Conservation (phyloP, 2,329 filamentous ascomycete species). For the Aspergillus proliferans region DNA sequence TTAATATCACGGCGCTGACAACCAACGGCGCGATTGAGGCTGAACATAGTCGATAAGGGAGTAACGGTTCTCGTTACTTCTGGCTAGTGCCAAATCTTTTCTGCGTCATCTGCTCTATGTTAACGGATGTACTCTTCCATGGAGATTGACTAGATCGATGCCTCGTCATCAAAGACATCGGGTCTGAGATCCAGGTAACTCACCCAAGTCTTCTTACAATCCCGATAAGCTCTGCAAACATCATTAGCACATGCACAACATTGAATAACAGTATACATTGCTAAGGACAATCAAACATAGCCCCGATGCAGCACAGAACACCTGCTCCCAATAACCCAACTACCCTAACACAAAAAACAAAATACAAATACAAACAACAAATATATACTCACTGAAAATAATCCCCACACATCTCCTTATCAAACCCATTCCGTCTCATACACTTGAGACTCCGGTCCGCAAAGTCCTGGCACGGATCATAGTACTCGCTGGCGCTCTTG, state of each 20-base stretch:
- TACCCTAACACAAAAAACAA: not conserved
- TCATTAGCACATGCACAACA: not conserved
- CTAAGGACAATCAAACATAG: not conserved
- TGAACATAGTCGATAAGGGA: not conserved
- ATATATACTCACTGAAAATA: conserved; percentile 74
- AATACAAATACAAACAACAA: not conserved
- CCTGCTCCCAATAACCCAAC: not conserved
- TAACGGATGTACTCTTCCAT: not conserved
- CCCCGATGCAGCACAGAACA: not conserved
- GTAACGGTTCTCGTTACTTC: not conserved
- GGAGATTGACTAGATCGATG: not conserved
- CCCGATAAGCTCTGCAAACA: conserved; percentile 69
- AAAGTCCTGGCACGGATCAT: conserved; percentile 92
- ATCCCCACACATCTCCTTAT: conserved; percentile 83
- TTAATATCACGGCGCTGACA: too few relatives aligned
- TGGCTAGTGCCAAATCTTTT: conserved; percentile 16
- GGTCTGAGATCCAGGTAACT: conserved; percentile 21
- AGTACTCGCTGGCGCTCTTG: conserved; percentile 82
- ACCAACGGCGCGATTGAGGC: too few relatives aligned
- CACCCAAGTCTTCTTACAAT: conserved; percentile 95
- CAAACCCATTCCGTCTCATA: conserved; percentile 78
- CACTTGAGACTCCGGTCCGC: conserved; percentile 80
- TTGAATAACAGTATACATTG: not conserved
- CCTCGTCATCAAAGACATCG: not conserved
- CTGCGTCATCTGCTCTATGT: conserved; percentile 20